Evolutionary conservation across 2,329 filamentous ascomycete species (phyloP), one percentile per base, ranked within the genome.

Genomic region (Sclerotinia borealis): DNA sequence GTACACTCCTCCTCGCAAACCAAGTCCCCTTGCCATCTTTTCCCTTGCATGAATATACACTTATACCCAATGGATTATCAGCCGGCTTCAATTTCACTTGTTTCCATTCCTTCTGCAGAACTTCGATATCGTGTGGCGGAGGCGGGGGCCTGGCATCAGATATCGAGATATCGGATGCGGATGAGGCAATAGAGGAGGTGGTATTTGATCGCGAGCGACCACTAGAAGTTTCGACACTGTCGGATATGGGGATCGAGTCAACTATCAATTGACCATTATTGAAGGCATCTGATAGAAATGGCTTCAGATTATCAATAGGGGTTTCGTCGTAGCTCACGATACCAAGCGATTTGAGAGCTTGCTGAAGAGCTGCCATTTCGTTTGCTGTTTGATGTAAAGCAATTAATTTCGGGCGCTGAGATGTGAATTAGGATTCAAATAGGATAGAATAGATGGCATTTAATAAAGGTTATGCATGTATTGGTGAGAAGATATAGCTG

Each of bases 1-100:
- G 92, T 25, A 96, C 81, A 73, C 92, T 96, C 55, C 89, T 81
- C 62, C 93, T 80, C 29, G 91, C 91, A 76, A 97, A 98, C 93
- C 93, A 98, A 9, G 90, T 82, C 2, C 93, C 93, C 68, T 88
- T 88, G 43, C 91, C 87, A 75, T 98, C 93, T 70, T 90, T 88
- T 2, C 88, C 85, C 0, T 82, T 78, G 65, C 95, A 81, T 75
- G 96, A 96, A 78, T 90, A 96, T 29, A 97, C 86, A 62, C 81
- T 82, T 66, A 97, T 87, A 0, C 83, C 86, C 10, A 91, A 79
- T 0, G 91, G 90, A 71, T 96, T 95, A 25, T 93, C 88, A 68
- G 82, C 86, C 3, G 83, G 76, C 48, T 82, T 85, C 62, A 91
- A 77, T 76, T 92, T 93, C 72, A 93, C 78, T 48, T 92, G 89